A percentile compares a stretch with the other conserved stretches of the same genome.
These are phyloP conservation scores for Pleurotus sapidus DNA, from an alignment of 768 basidiomycete species.

Conservation along the genomic window DNA sequence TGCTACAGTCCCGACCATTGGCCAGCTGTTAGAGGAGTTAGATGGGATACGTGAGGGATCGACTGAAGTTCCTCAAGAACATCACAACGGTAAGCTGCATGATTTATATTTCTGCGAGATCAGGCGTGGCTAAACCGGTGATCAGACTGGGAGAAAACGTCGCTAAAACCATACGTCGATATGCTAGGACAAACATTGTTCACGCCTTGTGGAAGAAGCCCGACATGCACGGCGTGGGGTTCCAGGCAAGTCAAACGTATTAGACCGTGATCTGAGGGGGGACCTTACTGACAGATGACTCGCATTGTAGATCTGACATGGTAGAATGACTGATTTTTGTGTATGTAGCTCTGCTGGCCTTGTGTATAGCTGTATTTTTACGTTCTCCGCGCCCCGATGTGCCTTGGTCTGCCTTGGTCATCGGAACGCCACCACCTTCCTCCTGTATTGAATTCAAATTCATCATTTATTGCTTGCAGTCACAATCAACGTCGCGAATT, in stretches of 20 bases:
- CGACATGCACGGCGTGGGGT: slow-evolving; percentile 44
- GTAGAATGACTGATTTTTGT: neutral
- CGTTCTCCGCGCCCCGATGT: too few relatives aligned
- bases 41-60: slow-evolving; percentile 34
- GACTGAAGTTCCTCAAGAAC: neutral
- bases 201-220: slow-evolving; percentile 53
- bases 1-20: slow-evolving; percentile 80
- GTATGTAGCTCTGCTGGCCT: neutral
- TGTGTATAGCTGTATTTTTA: too few relatives aligned
- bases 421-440: too few relatives aligned
- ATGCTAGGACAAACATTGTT: slow-evolving; percentile 79
- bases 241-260: neutral
- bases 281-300: neutral
- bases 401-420: too few relatives aligned
- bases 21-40: slow-evolving; percentile 78
- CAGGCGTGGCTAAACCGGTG: slow-evolving; percentile 4
- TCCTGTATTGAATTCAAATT: too few relatives aligned
- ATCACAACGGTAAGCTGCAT: slow-evolving; percentile 27
- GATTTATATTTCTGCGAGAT: neutral
- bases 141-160: slow-evolving; percentile 82
- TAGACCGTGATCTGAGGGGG: neutral
- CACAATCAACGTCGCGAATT: too few relatives aligned
- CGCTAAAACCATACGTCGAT: slow-evolving; percentile 85
- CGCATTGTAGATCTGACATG: neutral
- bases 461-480: too few relatives aligned